A percentile compares a stretch with the other conserved stretches of the same genome.
These are phyloP conservation scores for Cryptococcus neoformans DNA, from an alignment of 1,284 basidiomycete species.

Conservation along the genomic window DNA sequence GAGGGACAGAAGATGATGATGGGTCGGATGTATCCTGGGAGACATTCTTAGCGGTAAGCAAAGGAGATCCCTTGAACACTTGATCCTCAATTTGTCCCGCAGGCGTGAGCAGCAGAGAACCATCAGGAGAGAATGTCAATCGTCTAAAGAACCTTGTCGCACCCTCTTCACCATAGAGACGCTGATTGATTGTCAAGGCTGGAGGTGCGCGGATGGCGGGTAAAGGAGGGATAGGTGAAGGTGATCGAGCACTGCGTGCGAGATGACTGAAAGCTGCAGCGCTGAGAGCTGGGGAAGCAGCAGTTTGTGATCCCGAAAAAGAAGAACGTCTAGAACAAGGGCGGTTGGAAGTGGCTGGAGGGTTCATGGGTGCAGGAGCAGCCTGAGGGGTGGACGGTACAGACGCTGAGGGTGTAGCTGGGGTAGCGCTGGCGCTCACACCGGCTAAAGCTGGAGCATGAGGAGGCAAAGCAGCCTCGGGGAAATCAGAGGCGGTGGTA, in stretches of 20 bases:
- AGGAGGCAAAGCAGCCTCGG: constrained; percentile 26
- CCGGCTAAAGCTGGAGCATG: constrained; percentile 52
- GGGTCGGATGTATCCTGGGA: constrained; percentile 28
- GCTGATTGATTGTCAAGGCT: constrained; percentile 50
- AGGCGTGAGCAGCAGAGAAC: constrained; percentile 86
- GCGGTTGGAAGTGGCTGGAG: constrained; percentile 41
- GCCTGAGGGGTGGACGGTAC: constrained; percentile 42
- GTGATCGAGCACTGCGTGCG: constrained; percentile 66
- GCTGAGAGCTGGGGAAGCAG: constrained; percentile 42
- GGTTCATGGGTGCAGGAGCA: constrained; percentile 39
- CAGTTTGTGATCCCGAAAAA: constrained; percentile 60
- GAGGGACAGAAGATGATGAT: constrained; percentile 10
- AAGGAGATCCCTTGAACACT: constrained; percentile 55
- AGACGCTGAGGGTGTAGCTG: constrained; percentile 34
- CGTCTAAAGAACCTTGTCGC: constrained; percentile 95
- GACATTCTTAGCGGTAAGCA: constrained; percentile 38
- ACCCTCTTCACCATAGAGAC: constrained; percentile 91
- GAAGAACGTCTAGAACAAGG: constrained; percentile 74
- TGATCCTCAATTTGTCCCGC: constrained; percentile 96
- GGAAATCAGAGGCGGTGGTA: constrained; percentile 57
- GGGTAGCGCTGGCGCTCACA: constrained; percentile 1
- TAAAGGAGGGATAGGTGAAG: constrained; percentile 84
- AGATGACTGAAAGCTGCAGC: constrained; percentile 24
- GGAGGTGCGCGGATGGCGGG: constrained; percentile 68
- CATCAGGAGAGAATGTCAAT: constrained; percentile 91